A percentile compares a stretch with the other conserved stretches of the same genome.
Evolutionary conservation across 148 eudicot species (phyloP).

Genomic region (Rhododendron griersonianum): DNA sequence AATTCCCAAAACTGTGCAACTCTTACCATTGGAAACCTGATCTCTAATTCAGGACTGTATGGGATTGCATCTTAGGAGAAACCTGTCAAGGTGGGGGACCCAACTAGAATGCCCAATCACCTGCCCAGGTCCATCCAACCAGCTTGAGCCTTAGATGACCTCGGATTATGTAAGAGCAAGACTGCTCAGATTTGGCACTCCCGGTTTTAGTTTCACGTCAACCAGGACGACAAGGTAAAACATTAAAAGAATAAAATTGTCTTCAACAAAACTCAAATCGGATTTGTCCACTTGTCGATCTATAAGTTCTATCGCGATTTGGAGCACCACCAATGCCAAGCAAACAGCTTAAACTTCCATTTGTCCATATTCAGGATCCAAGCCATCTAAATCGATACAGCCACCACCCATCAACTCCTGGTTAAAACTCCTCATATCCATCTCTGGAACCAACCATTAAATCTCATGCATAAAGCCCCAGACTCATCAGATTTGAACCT

Average conservation of each 20-base stretch:
- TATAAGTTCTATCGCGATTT: neutral
- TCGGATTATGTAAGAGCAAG: neutral
- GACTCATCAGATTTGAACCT: neutral
- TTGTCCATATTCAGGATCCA: too few relatives aligned
- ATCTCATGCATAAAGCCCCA: neutral
- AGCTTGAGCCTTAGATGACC: neutral
- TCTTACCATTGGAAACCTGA: neutral
- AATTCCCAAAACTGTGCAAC: neutral
- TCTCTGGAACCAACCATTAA: neutral
- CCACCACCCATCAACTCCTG: neutral
- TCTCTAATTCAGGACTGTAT: neutral
- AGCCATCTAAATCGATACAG: neutral
- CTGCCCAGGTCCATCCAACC: neutral
- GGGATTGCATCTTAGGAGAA: neutral
- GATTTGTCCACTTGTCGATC: neutral
- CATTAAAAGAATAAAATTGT: neutral
- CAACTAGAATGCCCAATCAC: neutral
- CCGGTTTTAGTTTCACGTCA: neutral
- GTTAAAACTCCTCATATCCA: neutral
- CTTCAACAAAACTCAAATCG: neutral
- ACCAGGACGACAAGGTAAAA: neutral
- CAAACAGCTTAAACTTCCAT: neutral
- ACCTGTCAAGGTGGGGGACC: neutral
- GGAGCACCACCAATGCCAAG: neutral
- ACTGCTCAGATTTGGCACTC: neutral